A percentile compares a stretch with the other conserved stretches of the same genome.
Evolutionary conservation across 148 eudicot species (phyloP).

Genomic region (Suaeda aralocaspica): DNA sequence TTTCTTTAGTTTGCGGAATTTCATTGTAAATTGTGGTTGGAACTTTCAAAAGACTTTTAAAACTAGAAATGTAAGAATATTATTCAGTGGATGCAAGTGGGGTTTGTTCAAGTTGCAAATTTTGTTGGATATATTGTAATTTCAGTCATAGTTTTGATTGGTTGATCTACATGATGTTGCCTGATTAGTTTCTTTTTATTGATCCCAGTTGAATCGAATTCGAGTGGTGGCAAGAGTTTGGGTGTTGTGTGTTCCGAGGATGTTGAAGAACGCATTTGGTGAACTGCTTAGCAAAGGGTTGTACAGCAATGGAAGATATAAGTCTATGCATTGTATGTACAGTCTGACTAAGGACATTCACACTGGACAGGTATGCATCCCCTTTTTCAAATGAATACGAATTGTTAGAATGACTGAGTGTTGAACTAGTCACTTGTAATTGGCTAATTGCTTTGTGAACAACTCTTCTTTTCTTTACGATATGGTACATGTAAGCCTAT

Average conservation of each 20-base stretch:
- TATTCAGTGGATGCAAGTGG: neutral
- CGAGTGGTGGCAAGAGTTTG: constrained; percentile 8
- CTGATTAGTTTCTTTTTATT: constrained; percentile 5
- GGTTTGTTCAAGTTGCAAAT: neutral
- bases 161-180: neutral
- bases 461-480: too few relatives aligned
- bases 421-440: too few relatives aligned
- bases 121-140: neutral
- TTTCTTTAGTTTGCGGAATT: neutral
- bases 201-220: neutral
- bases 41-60: constrained; percentile 13
- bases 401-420: too few relatives aligned
- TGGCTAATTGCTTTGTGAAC: too few relatives aligned
- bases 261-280: constrained; percentile 41
- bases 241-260: constrained; percentile 13
- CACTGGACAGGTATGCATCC: constrained; percentile 54
- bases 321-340: constrained; percentile 31
- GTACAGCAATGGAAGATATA: constrained; percentile 29
- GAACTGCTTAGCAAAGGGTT: constrained; percentile 30
- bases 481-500: too few relatives aligned
- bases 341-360: constrained; percentile 33
- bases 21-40: neutral
- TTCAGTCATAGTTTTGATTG: neutral
- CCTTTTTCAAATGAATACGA: too few relatives aligned
- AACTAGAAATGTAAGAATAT: neutral